Percentiles rank a stretch among this genome's conserved stretches.
Conservation (phyloP, 2,329 filamentous ascomycete genomes). For the Aspergillus carbonarius region DNA sequence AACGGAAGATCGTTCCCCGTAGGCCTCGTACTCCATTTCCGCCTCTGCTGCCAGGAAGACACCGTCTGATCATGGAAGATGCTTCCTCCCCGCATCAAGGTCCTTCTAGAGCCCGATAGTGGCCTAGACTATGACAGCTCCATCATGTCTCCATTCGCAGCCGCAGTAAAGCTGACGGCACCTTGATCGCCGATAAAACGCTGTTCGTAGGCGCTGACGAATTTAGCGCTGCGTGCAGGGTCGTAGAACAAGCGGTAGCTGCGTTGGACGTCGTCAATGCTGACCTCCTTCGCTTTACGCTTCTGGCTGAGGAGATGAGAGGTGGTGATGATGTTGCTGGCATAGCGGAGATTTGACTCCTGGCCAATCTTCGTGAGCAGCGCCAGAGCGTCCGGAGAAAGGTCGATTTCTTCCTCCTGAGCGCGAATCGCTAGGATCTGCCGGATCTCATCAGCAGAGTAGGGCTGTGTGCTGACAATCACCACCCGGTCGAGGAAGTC, state of each 20-base stretch:
- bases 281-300: conserved; percentile 78
- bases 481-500: conserved; percentile 96
- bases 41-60: background rate
- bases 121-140: conserved; percentile 56
- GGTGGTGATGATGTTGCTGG: conserved; percentile 96
- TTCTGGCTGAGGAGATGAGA: conserved; percentile 85
- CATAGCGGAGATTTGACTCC: conserved; percentile 88
- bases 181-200: conserved; percentile 88
- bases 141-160: conserved; percentile 63
- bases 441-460: conserved; percentile 78
- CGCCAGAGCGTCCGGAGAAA: conserved; percentile 84
- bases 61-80: background rate
- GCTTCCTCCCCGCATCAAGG: background rate
- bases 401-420: conserved; percentile 91
- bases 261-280: conserved; percentile 83
- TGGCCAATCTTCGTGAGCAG: conserved; percentile 93
- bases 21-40: background rate
- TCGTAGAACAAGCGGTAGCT: conserved; percentile 96
- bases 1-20: conserved; percentile 13
- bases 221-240: conserved; percentile 80
- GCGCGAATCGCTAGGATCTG: conserved; percentile 92
- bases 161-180: conserved; percentile 66
- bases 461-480: conserved; percentile 90
- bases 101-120: conserved; percentile 13
- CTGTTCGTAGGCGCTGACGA: conserved; percentile 87